Percentiles rank a stretch among this genome's conserved stretches.
These are phyloP conservation scores for Lentinula lateritia DNA, from an alignment of 768 basidiomycete genomes.

Conservation along the genomic window DNA sequence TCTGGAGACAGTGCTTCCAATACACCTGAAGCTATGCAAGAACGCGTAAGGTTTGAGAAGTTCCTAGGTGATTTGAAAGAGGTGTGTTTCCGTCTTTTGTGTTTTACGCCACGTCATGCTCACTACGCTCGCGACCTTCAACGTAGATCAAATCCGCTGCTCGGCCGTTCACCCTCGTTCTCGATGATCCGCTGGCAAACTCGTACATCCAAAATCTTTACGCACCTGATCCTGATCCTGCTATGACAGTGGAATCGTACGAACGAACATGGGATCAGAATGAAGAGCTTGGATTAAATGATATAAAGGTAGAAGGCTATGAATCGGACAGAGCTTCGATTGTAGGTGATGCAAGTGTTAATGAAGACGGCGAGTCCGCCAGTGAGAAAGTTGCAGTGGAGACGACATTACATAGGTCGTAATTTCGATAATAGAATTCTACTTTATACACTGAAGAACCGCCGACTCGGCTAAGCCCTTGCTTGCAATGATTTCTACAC, in stretches of 20 bases:
- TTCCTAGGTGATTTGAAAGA: conserved; percentile 78
- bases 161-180: conserved; percentile 81
- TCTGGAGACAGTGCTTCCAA: conserved; percentile 60
- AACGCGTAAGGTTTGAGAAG: conserved; percentile 56
- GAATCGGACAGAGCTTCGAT: conserved; percentile 31
- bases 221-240: conserved; percentile 94
- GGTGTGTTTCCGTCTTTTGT: conserved; percentile 30
- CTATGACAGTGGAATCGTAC: conserved; percentile 80
- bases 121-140: conserved; percentile 1
- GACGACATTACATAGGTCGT: neutral
- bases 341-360: conserved; percentile 3
- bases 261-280: conserved; percentile 88
- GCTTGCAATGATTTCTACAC: too few species aligned
- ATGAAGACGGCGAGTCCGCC: neutral
- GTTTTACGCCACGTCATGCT: neutral
- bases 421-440: too few species aligned
- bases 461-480: too few species aligned
- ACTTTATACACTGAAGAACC: too few species aligned
- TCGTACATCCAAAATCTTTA: conserved; percentile 96
- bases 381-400: neutral
- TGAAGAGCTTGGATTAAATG: conserved; percentile 90
- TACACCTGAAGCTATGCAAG: conserved; percentile 20
- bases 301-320: conserved; percentile 80
- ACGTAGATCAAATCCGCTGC: conserved; percentile 70
- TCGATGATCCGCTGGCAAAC: conserved; percentile 94